A percentile compares a stretch with the other conserved stretches of the same genome.
Evolutionary conservation across 257 asterid genomes (phyloP).

Genomic region (Ajuga chamaepitys): DNA sequence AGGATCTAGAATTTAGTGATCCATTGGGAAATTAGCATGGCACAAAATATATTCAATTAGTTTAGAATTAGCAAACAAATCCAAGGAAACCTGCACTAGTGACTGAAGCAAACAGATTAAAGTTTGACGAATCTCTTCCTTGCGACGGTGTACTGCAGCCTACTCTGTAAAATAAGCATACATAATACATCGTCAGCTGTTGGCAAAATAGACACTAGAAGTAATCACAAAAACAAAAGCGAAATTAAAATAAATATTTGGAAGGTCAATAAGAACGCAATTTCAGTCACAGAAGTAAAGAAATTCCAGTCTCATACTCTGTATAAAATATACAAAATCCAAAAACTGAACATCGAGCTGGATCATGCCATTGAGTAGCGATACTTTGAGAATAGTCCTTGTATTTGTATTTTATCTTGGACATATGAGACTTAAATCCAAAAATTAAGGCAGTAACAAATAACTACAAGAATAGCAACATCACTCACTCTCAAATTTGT

Average conservation of each 20-base stretch:
- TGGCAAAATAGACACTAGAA: background rate
- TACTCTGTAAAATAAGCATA: slow-evolving; percentile 35
- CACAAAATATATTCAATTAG: background rate
- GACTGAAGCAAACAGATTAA: slow-evolving; percentile 45
- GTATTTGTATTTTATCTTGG: too few relatives aligned
- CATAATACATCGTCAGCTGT: slow-evolving; percentile 5
- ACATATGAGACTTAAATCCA: too few relatives aligned
- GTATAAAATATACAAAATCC: background rate
- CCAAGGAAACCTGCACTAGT: slow-evolving; percentile 48
- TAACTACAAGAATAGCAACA: too few relatives aligned
- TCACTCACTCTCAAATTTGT: too few relatives aligned
- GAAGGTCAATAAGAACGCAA: background rate
- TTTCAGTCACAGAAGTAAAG: background rate
- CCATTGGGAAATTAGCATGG: background rate
- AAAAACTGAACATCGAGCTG: background rate
- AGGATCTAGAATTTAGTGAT: slow-evolving; percentile 25
- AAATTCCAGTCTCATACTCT: background rate
- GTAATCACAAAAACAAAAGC: background rate
- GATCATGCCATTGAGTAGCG: background rate
- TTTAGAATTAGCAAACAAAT: background rate
- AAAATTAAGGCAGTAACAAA: too few relatives aligned
- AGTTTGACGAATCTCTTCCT: slow-evolving; percentile 31
- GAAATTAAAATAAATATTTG: background rate
- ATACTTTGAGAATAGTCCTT: too few relatives aligned
- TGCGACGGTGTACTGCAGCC: slow-evolving; percentile 28